These are phyloP conservation scores for Ambrosiella beaveri DNA, from an alignment of 2,329 filamentous ascomycete genomes.

Conservation along the genomic window DNA sequence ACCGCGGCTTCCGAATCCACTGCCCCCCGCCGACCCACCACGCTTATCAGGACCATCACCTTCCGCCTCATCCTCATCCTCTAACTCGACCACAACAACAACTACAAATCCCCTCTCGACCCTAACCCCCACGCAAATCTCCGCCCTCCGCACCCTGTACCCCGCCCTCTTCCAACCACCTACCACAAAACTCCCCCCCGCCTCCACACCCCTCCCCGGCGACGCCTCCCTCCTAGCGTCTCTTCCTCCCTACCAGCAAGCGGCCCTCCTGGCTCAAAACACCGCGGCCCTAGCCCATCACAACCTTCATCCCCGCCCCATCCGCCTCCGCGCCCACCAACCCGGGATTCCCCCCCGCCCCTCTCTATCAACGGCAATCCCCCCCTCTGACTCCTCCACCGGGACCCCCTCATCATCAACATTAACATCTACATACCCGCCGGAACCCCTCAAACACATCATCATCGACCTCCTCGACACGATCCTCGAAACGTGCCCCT, in stretches of 20 bases:
- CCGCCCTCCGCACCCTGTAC: background rate
- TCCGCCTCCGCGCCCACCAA: background rate
- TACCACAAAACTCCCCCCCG: background rate
- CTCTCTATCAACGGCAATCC: background rate
- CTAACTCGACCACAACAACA: background rate
- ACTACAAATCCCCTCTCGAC: background rate
- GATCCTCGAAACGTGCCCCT: conserved; percentile 28
- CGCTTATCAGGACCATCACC: background rate
- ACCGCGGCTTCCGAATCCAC: background rate
- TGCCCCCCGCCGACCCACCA: background rate
- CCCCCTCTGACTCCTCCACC: background rate
- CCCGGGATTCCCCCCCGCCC: background rate
- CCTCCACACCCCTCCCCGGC: background rate
- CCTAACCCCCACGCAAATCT: background rate
- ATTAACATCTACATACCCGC: background rate
- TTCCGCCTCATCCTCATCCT: background rate
- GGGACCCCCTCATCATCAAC: background rate
- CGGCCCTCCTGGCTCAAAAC: background rate
- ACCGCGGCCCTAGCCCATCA: background rate
- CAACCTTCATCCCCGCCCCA: background rate
- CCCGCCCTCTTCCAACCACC: background rate
- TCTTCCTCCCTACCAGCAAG: background rate
- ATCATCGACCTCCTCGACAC: conserved; percentile 34
- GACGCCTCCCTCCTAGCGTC: background rate
- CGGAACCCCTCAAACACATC: conserved; percentile 20